These are phyloP conservation scores for Globisporangium camurandrum DNA, from an alignment of 352 stramenopile species.

Conservation along the genomic window DNA sequence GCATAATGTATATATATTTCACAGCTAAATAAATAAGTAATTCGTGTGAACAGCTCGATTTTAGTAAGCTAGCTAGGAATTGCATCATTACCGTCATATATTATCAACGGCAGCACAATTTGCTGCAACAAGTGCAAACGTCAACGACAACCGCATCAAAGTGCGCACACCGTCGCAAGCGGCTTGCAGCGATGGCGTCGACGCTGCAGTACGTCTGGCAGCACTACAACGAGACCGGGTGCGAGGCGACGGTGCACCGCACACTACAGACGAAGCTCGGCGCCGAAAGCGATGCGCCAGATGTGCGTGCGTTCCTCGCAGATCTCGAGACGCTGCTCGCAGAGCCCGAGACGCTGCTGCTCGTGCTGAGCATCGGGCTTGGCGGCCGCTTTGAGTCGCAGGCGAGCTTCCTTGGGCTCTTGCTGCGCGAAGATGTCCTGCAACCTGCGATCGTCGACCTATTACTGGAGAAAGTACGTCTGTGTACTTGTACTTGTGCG, in stretches of 20 bases:
- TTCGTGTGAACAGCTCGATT: no score
- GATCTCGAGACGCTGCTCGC: constrained; percentile 30
- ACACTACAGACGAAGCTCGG: constrained; percentile 22
- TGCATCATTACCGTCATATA: no score
- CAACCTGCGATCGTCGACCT: constrained; percentile 36
- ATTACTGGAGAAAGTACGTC: constrained; percentile 37
- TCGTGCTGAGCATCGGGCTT: constrained; percentile 40
- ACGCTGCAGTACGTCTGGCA: constrained; percentile 32
- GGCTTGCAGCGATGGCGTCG: constrained; percentile 20
- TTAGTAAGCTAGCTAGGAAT: no score
- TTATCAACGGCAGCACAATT: no score
- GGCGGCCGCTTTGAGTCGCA: constrained; percentile 32
- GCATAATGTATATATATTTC: no score
- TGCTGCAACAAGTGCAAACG: no score
- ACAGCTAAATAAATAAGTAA: no score
- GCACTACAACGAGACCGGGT: constrained; percentile 37
- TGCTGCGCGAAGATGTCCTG: constrained; percentile 42
- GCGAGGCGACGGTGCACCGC: constrained; percentile 27
- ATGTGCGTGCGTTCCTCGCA: constrained; percentile 19
- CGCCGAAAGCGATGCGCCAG: constrained; percentile 11
- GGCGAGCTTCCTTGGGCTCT: constrained; percentile 45
- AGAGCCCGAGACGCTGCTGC: constrained; percentile 31
- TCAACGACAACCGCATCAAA: neutral
- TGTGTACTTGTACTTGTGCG: neutral
- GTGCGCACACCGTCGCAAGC: no score